phyloP scores from a whole-genome alignment of 139 green algal genomes.

The Tetratostichococcus sp. region DNA sequence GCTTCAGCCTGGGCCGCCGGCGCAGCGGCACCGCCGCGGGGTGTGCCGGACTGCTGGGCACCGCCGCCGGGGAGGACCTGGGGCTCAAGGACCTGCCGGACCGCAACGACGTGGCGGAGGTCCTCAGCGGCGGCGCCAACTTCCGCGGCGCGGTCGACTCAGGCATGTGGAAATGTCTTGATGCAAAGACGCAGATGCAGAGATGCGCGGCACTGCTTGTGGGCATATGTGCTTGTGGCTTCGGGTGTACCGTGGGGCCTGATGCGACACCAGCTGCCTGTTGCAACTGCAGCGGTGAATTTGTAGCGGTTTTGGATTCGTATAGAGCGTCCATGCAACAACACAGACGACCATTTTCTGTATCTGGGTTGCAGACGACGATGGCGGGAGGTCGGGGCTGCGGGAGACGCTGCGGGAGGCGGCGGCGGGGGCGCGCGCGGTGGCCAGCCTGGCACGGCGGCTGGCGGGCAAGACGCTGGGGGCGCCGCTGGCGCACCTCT shows the following conservation, averaged over 20 bases:
- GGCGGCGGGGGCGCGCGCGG: no score
- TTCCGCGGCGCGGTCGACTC: background rate
- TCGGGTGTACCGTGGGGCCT: no score
- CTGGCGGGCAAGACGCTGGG: background rate
- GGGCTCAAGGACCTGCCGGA: slow-evolving; percentile 2
- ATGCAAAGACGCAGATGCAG: no score
- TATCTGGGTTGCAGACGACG: background rate
- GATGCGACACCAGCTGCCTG: no score
- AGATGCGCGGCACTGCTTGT: no score
- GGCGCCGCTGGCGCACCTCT: background rate
- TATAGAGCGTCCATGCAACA: no score
- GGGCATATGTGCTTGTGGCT: no score
- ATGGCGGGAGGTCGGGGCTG: background rate
- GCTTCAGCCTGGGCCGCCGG: slow-evolving; percentile 3
- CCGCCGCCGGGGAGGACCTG: slow-evolving; percentile 9
- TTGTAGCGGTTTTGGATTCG: no score
- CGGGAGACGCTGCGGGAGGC: background rate
- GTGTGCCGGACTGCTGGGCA: slow-evolving; percentile 4
- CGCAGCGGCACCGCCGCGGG: background rate
- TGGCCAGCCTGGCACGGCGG: background rate
- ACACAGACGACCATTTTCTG: no score
- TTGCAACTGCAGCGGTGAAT: no score
- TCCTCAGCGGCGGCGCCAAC: background rate
- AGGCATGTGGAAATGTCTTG: no score
- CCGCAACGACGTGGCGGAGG: slow-evolving; percentile 4